Conservation (phyloP, 495 filamentous ascomycete species). For the Aspergillus heteromorphus region DNA sequence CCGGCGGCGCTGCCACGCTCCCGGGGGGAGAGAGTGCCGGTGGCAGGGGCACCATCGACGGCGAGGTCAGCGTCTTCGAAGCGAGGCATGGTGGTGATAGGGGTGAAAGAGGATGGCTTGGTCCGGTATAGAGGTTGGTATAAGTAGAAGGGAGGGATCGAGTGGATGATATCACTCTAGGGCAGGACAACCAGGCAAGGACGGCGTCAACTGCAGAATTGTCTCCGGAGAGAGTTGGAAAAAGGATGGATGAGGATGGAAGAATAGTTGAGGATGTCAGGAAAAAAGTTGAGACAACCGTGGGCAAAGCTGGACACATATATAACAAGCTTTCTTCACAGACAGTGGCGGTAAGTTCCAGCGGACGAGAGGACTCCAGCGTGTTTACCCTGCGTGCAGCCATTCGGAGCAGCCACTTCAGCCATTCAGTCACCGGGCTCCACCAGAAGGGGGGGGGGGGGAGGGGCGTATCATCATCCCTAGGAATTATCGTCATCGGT, state of each 20-base stretch:
- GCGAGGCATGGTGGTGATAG: constrained; percentile 51
- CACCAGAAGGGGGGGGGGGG: constrained; percentile 19
- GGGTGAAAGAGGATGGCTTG: not conserved
- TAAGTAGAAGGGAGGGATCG: not conserved
- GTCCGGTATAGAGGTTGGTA: not conserved
- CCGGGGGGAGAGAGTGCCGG: constrained; percentile 25
- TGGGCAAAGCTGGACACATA: constrained; percentile 10
- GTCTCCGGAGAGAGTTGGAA: not conserved
- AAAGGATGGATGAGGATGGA: constrained; percentile 6
- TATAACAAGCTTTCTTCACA: constrained; percentile 6
- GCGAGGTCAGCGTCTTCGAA: constrained; percentile 56
- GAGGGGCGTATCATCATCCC: constrained; percentile 28
- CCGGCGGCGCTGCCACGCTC: constrained; percentile 23
- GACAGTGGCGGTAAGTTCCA: not conserved
- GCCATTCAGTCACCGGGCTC: constrained; percentile 12
- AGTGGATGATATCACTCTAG: constrained; percentile 2
- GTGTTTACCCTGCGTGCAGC: constrained; percentile 13
- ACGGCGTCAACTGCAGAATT: not conserved
- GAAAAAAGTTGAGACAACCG: constrained; percentile 8
- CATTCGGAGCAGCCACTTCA: not conserved
- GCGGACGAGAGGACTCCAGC: not conserved
- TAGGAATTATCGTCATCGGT: constrained; percentile 44
- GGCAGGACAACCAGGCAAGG: not conserved
- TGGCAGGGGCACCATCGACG: constrained; percentile 31
- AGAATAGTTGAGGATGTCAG: constrained; percentile 6